phyloP scores from a whole-genome alignment of 2,329 filamentous ascomycete species.

The Fonsecaea nubica region DNA sequence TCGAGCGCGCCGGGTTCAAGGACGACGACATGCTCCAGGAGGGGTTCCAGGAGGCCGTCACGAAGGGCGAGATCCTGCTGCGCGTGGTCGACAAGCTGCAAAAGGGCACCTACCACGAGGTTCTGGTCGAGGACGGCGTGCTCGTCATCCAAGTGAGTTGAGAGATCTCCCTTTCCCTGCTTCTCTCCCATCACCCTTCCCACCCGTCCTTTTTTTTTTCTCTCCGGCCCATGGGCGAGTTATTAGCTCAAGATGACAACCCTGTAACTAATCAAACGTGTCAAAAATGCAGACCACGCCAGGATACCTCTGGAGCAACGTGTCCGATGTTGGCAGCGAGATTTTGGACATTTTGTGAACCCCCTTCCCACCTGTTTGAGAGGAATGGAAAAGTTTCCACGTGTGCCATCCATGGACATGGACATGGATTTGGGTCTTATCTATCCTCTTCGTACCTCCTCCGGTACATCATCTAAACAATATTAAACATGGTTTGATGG shows the following conservation, averaged over 20 bases:
- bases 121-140: constrained; percentile 56
- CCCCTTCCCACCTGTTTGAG: neutral
- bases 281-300: constrained; percentile 45
- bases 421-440: no score
- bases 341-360: constrained; percentile 19
- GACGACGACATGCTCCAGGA: constrained; percentile 52
- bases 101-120: constrained; percentile 55
- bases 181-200: no score
- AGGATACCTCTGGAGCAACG: constrained; percentile 49
- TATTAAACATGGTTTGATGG: no score
- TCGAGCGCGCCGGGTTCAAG: constrained; percentile 44
- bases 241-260: no score
- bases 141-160: constrained; percentile 52
- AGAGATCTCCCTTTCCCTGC: neutral
- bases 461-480: no score
- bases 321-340: constrained; percentile 38
- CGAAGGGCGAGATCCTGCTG: constrained; percentile 53
- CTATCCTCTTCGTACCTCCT: no score
- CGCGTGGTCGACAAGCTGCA: constrained; percentile 57
- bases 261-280: no score
- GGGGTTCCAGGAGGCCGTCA: constrained; percentile 57
- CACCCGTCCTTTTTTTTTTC: neutral
- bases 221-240: neutral
- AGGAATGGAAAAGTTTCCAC: neutral
- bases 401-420: no score